Evolutionary conservation across 192 early-diverging fungal genomes (phyloP).

Genomic region (Chytriomyces sp.): DNA sequence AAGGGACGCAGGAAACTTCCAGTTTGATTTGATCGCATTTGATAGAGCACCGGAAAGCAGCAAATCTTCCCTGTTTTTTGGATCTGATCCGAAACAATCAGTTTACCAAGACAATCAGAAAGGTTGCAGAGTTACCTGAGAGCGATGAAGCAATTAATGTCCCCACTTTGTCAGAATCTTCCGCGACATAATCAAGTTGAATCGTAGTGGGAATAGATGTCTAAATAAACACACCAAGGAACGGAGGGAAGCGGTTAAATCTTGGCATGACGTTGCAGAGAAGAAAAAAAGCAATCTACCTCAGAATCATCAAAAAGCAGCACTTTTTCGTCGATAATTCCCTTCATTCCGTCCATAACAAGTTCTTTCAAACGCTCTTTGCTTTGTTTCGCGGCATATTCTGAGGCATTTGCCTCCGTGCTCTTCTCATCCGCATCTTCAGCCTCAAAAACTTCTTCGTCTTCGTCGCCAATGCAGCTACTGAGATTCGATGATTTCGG

Average conservation of each 20-base stretch:
- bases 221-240: too few relatives aligned
- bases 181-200: background rate
- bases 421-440: constrained; percentile 13
- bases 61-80: constrained; percentile 12
- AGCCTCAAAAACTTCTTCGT: background rate
- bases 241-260: too few relatives aligned
- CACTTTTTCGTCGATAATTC: constrained; percentile 4
- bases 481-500: background rate
- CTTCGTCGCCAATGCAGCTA: background rate
- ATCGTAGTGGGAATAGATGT: background rate
- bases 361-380: constrained; percentile 18
- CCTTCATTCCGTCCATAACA: constrained; percentile 22
- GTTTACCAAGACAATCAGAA: background rate
- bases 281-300: background rate
- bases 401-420: background rate
- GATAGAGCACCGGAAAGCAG: constrained; percentile 3
- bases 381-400: background rate
- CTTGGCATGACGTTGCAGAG: too few relatives aligned
- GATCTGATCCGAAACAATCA: background rate
- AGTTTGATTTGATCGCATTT: constrained; percentile 6
- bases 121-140: background rate
- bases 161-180: constrained; percentile 4
- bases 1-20: constrained; percentile 17
- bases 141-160: background rate
- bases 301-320: constrained; percentile 9